Base-by-base conservation (phyloP, 345 rosid species). In the Melaleuca quinquenervia region DNA sequence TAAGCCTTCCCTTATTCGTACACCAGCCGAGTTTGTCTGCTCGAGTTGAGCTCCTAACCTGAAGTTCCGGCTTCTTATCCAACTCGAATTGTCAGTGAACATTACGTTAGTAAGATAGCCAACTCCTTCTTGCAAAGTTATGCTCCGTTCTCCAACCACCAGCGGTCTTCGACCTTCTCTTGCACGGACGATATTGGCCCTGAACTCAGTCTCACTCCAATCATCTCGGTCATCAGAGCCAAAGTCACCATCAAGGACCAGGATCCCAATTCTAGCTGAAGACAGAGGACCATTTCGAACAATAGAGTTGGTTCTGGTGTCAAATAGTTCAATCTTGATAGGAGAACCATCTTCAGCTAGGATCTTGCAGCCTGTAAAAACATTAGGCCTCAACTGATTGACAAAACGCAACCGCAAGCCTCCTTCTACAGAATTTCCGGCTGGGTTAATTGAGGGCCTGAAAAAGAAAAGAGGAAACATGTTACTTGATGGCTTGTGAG, bases 31-130 rank as follows among this genome's bases (percentile, higher is more conserved):
- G 75, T 22, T 41, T 44, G 75, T 94, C 56, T 87, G 91, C 62
- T 88, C 49, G 21, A 89, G 62, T 56, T 85, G 91, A 83, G 94
- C 99, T 52, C 98, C 99, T 84, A 97, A 62, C 87, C 96, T 90
- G 90, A 97, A 97, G 85, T 86, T 92, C 48, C 98, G 21, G 76
- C 98, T 91, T 27, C 92, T 89, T 10, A 91, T 91, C 99, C 99
- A 97, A 48, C 98, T 94, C 7, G 96, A 93, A 24, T 96, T 97
- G 84, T 97, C 99, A 0, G 99, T 91, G 88, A 96, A 95, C 5
- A 70, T 58, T 3, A 97, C 52, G 4, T 93, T 91, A 50, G 88
- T 87, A 6, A 96, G 50, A 16, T 52, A 36, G 49, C 91, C 98
- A 6, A 89, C 90, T 44, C 99, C 98, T 56, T 86, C 84, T 82